Evolutionary conservation across 2,329 filamentous ascomycete genomes (phyloP).

Genomic region (Aspergillus terreus): DNA sequence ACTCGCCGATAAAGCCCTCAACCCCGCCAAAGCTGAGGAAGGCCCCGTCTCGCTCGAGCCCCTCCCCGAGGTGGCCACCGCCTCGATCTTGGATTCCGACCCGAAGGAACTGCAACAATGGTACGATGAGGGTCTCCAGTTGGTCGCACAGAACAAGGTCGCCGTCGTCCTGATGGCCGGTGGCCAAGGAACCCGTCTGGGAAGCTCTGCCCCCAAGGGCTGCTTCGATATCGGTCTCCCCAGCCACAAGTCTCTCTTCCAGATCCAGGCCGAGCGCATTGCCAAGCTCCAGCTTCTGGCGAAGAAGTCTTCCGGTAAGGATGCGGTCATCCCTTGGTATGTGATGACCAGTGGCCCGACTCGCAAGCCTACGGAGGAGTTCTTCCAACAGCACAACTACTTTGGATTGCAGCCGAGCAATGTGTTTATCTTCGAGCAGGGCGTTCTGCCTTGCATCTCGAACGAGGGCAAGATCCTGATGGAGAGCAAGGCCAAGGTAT

Average conservation of each 20-base stretch:
- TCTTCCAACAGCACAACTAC: conserved; percentile 84
- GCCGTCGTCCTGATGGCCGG: conserved; percentile 95
- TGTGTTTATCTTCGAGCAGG: conserved; percentile 92
- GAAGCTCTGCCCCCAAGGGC: conserved; percentile 93
- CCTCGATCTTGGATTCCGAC: conserved; percentile 87
- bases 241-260: conserved; percentile 90
- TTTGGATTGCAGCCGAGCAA: conserved; percentile 86
- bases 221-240: conserved; percentile 96
- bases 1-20: conserved; percentile 75
- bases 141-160: conserved; percentile 66
- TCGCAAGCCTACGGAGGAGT: conserved; percentile 83
- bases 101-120: conserved; percentile 73
- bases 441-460: conserved; percentile 91
- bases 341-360: conserved; percentile 99
- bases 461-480: conserved; percentile 97
- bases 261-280: conserved; percentile 95
- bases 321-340: conserved; percentile 85
- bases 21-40: conserved; percentile 62
- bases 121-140: conserved; percentile 68
- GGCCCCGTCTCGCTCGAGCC: conserved; percentile 66
- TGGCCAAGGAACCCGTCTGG: conserved; percentile 90
- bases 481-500: conserved; percentile 77
- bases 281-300: conserved; percentile 79
- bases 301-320: conserved; percentile 60
- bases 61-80: conserved; percentile 78